Evolutionary conservation across 371 early-diverging fungal species (phyloP).

Genomic region (Mortierella sp.): DNA sequence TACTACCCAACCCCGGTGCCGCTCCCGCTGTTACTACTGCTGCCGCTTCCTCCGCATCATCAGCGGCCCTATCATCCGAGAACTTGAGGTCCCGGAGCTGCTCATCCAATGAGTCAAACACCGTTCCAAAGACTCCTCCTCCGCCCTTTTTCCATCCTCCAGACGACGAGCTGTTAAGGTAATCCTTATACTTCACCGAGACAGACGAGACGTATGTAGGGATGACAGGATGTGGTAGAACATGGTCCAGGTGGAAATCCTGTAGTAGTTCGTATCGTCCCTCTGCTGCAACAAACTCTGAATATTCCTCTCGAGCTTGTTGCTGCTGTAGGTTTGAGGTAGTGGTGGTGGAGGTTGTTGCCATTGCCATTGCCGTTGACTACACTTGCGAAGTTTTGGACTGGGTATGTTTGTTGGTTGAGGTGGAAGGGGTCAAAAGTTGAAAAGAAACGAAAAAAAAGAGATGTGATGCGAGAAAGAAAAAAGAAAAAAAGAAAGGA

Average conservation of each 20-base stretch:
- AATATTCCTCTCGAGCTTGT: constrained; percentile 17
- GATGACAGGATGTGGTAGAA: constrained; percentile 64
- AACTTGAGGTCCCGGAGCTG: constrained; percentile 59
- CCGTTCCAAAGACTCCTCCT: constrained; percentile 37
- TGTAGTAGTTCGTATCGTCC: constrained; percentile 66
- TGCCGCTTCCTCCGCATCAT: constrained; percentile 15
- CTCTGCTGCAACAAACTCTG: constrained; percentile 69
- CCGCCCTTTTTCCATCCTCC: not conserved
- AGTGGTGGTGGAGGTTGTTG: constrained; percentile 23
- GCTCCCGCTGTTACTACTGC: not conserved
- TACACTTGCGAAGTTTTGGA: too few species aligned
- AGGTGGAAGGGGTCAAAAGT: not conserved
- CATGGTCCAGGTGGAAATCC: constrained; percentile 66
- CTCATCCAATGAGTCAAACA: constrained; percentile 38
- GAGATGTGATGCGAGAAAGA: not conserved
- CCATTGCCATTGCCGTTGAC: constrained; percentile 22
- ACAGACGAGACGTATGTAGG: constrained; percentile 71
- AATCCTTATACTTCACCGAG: constrained; percentile 73
- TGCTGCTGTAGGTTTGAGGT: not conserved
- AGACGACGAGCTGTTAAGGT: constrained; percentile 17
- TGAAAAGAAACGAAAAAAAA: not conserved
- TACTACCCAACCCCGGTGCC: not conserved
- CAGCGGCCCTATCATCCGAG: constrained; percentile 38
- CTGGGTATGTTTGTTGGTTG: not conserved
- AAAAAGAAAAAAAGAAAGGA: not conserved